Conservation (phyloP, 1,284 basidiomycete species). For the Golubevia sp. region DNA sequence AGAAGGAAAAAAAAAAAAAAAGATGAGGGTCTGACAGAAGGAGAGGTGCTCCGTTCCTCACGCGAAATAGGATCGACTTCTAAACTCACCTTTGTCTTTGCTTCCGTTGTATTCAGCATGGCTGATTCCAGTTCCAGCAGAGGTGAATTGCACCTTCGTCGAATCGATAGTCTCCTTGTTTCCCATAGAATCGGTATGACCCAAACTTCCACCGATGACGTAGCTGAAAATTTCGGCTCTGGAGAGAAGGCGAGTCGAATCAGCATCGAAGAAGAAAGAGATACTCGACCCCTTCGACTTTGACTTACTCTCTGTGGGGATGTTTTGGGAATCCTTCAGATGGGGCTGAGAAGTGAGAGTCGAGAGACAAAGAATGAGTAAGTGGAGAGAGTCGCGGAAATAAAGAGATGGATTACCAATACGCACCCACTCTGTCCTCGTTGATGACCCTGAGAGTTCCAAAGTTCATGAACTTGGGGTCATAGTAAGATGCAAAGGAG, state of each 20-base stretch:
- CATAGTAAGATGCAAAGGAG: conserved; percentile 77
- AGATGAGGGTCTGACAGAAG: too few relatives aligned
- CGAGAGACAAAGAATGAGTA: too few relatives aligned
- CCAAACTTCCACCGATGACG: conserved; percentile 74
- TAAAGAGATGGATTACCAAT: too few relatives aligned
- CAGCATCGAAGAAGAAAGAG: not conserved
- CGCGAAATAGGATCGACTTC: too few relatives aligned
- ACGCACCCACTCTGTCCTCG: conserved; percentile 89
- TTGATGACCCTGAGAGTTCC: conserved; percentile 71
- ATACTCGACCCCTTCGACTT: too few relatives aligned
- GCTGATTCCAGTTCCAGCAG: not conserved
- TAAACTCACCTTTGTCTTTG: not conserved
- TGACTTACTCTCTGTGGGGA: conserved; percentile 73
- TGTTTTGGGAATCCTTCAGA: conserved; percentile 83
- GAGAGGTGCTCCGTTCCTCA: too few relatives aligned
- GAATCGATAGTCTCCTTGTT: not conserved
- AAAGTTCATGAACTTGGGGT: conserved; percentile 66
- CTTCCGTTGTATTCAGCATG: not conserved
- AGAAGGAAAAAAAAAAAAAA: too few relatives aligned
- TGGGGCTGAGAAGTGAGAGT: too few relatives aligned
- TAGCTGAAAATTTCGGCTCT: conserved; percentile 93
- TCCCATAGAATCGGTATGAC: conserved; percentile 65
- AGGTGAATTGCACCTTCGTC: not conserved
- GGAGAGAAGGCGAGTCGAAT: not conserved
- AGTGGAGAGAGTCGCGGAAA: too few relatives aligned